Percentiles rank a stretch among this genome's conserved stretches.
Conservation (phyloP, 83 land plant genomes). For the Picea mariana region DNA sequence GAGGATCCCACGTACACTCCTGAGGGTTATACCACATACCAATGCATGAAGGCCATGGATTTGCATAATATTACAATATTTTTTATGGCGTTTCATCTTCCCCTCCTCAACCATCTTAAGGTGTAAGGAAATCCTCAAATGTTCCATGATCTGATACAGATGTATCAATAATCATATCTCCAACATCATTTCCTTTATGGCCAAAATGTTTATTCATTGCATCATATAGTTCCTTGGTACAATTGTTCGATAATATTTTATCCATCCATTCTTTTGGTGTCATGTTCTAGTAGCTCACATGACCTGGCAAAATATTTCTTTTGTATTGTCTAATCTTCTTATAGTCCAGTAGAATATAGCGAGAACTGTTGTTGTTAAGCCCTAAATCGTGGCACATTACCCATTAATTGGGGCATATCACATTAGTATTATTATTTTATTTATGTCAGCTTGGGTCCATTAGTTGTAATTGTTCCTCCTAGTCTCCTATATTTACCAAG, state of each 20-base stretch:
- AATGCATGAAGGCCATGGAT: too few species aligned
- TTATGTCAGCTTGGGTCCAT: too few species aligned
- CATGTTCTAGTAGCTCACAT: slow-evolving; percentile 2
- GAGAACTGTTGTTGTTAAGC: too few species aligned
- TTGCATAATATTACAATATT: slow-evolving; percentile 1
- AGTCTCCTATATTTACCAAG: too few species aligned
- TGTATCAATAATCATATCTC: slow-evolving; percentile 15
- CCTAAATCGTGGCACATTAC: too few species aligned
- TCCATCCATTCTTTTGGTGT: neutral
- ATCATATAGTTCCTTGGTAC: slow-evolving; percentile 11
- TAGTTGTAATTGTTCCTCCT: too few species aligned
- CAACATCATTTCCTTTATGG: slow-evolving; percentile 1
- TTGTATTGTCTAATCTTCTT: slow-evolving; percentile 11
- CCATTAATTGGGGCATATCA: too few species aligned
- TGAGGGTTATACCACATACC: too few species aligned
- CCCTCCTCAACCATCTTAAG: slow-evolving; percentile 11
- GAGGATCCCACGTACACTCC: too few species aligned
- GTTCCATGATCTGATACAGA: slow-evolving; percentile 10
- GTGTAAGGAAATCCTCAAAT: slow-evolving; percentile 16
- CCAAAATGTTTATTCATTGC: slow-evolving; percentile 15
- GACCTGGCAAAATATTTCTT: neutral
- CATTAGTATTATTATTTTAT: too few species aligned
- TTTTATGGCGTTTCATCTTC: slow-evolving; percentile 7
- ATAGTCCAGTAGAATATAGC: neutral
- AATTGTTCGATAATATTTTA: neutral